Percentiles rank a stretch among this genome's conserved stretches.
Conservation (phyloP, 2,329 filamentous ascomycete species). For the Cladosporium phlei region DNA sequence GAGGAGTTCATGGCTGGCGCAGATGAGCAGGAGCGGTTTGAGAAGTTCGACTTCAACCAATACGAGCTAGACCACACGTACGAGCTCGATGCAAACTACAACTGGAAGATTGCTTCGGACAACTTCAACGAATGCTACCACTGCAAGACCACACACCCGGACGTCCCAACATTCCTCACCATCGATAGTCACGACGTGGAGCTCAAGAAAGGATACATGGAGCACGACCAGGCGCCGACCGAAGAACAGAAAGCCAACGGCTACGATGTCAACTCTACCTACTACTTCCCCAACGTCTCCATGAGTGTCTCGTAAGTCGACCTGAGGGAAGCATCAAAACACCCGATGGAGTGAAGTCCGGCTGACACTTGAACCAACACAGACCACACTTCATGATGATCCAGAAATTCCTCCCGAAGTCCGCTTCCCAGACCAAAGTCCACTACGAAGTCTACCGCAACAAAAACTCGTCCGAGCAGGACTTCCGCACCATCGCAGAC, state of each 20-base stretch:
- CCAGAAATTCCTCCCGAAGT: conserved; percentile 55
- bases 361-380: too few species aligned
- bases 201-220: conserved; percentile 45
- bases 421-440: conserved; percentile 48
- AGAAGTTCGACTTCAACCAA: conserved; percentile 46
- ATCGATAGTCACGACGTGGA: conserved; percentile 51
- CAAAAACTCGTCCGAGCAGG: conserved; percentile 44
- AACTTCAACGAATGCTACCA: conserved; percentile 65
- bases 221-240: conserved; percentile 41
- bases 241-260: conserved; percentile 45
- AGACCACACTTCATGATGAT: conserved; percentile 56
- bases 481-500: conserved; percentile 52
- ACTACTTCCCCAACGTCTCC: conserved; percentile 47
- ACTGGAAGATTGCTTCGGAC: conserved; percentile 57
- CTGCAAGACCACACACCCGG: conserved; percentile 54
- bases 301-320: conserved; percentile 47
- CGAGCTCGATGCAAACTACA: conserved; percentile 51
- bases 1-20: conserved; percentile 47
- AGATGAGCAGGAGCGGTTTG: conserved; percentile 42
- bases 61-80: conserved; percentile 55
- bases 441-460: conserved; percentile 58
- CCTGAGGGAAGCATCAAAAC: too few species aligned
- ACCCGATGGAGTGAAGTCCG: too few species aligned
- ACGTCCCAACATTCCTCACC: conserved; percentile 51
- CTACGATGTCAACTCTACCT: conserved; percentile 43